Percentiles rank a stretch among this genome's conserved stretches.
Conservation (phyloP, 306 rosid genomes). For the Trifolium subterraneum region DNA sequence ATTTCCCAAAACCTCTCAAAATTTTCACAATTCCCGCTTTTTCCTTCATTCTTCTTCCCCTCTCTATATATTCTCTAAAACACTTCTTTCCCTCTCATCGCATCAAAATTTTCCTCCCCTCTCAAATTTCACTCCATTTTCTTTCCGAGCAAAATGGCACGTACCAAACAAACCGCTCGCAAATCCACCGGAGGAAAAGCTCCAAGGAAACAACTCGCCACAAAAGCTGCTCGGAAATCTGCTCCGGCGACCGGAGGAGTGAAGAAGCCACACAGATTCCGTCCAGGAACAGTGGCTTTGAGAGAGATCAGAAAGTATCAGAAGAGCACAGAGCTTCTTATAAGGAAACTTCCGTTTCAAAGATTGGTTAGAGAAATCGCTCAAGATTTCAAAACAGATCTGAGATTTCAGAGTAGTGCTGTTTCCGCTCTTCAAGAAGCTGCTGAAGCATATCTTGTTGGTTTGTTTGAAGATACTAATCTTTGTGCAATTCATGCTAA, state of each 20-base stretch:
- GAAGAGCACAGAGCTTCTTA: slow-evolving; percentile 58
- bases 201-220: slow-evolving; percentile 58
- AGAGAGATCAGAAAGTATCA: slow-evolving; percentile 60
- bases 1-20: no score
- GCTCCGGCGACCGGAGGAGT: slow-evolving; percentile 65
- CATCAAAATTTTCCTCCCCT: background rate
- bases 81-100: background rate
- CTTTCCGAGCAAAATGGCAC: slow-evolving; percentile 20
- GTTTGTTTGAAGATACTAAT: slow-evolving; percentile 54
- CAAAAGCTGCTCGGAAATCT: slow-evolving; percentile 57
- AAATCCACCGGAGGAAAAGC: slow-evolving; percentile 57
- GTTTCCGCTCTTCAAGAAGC: slow-evolving; percentile 57
- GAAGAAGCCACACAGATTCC: slow-evolving; percentile 59
- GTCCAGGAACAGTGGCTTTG: slow-evolving; percentile 54
- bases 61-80: no score
- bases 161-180: slow-evolving; percentile 49
- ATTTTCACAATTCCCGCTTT: background rate
- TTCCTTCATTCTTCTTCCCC: no score
- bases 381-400: slow-evolving; percentile 44
- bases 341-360: slow-evolving; percentile 52
- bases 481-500: slow-evolving; percentile 53
- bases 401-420: slow-evolving; percentile 54
- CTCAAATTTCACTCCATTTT: background rate
- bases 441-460: slow-evolving; percentile 54
- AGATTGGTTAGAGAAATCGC: slow-evolving; percentile 42